Evolutionary conservation across 2,329 filamentous ascomycete species (phyloP).

Genomic region (Colletotrichum aenigma): DNA sequence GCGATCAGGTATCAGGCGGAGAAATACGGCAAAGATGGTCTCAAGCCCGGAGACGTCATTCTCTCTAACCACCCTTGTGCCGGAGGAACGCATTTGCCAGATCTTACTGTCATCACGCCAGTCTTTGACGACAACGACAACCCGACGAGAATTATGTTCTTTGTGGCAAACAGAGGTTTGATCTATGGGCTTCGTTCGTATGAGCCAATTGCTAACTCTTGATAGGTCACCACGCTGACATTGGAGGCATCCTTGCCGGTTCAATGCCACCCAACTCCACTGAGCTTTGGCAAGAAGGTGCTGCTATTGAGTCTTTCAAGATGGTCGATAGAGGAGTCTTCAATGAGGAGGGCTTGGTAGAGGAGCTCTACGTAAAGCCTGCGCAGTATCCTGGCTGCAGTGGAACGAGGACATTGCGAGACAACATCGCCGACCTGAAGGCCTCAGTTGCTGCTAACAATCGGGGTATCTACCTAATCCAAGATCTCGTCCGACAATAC

Average conservation of each 20-base stretch:
- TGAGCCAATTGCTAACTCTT: slow-evolving; percentile 24
- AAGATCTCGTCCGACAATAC: neutral
- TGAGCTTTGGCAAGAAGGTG: slow-evolving; percentile 68
- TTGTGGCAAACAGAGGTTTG: neutral
- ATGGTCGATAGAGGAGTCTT: slow-evolving; percentile 79
- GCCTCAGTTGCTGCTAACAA: slow-evolving; percentile 78
- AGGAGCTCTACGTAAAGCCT: slow-evolving; percentile 52
- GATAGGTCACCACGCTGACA: slow-evolving; percentile 38
- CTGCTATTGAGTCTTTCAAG: slow-evolving; percentile 68
- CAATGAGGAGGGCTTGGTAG: slow-evolving; percentile 72
- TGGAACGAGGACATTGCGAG: slow-evolving; percentile 71
- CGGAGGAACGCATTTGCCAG: slow-evolving; percentile 41
- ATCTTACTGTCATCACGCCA: slow-evolving; percentile 45
- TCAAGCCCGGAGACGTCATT: slow-evolving; percentile 76
- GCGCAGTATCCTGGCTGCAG: slow-evolving; percentile 67
- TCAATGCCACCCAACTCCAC: slow-evolving; percentile 81
- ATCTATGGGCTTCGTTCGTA: slow-evolving; percentile 23
- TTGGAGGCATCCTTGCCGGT: slow-evolving; percentile 81
- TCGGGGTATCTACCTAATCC: slow-evolving; percentile 76
- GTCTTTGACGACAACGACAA: slow-evolving; percentile 34
- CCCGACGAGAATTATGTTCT: neutral
- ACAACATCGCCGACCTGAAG: slow-evolving; percentile 78
- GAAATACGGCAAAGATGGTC: slow-evolving; percentile 71
- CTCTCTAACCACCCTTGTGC: slow-evolving; percentile 57
- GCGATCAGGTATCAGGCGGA: slow-evolving; percentile 69